Base-by-base conservation (phyloP, 805 yeast genomes). In the Cyberlindnera saturnus region DNA sequence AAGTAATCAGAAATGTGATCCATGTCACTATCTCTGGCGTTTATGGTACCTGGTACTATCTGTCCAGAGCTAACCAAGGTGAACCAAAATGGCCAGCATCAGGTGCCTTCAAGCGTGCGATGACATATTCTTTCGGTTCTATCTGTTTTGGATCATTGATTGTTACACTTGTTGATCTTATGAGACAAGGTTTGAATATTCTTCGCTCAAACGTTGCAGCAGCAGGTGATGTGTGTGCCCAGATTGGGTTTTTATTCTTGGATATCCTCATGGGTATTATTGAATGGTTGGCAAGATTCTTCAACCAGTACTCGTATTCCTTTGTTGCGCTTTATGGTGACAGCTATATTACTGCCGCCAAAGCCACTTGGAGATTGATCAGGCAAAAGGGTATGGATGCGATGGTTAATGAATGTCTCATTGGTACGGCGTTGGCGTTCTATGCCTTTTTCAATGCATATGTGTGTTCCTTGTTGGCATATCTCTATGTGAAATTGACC, bases 31-130 rank as follows among this genome's bases (percentile, higher is more conserved):
- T 87, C 38, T 74, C 91, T 19, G 96, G 96, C 20, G 79, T 88
- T 16, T 90, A 77, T 60, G 96, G 96, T 9, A 77, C 91, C 8
- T 90, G 97, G 96, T 89, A 86, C 63, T 90, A 87, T 63, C 74
- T 85, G 62, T 75, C 84, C 16, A 71, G 71, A 43, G 77, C 88
- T 11, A 88, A 82, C 59, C 83, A 82, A 60, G 89, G 89, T 3
- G 82, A 77, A 67, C 96, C 96, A 29, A 72, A 60, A 53, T 73
- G 75, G 69, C 91, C 96, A 3, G 93, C 95, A 1, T 66, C 81
- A 47, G 89, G 93, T 3, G 82, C 96, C 3, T 78, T 89, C 51
- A 77, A 71, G 55, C 74, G 96, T 51, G 87, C 96, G 1, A 62
- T 86, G 63, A 84, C 96, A 4, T 84, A 81, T 59, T 86, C 95